A percentile compares a stretch with the other conserved stretches of the same genome.
These are phyloP conservation scores for Magnusiomyces fungicola DNA, from an alignment of 1,139 yeast genomes.

Conservation along the genomic window DNA sequence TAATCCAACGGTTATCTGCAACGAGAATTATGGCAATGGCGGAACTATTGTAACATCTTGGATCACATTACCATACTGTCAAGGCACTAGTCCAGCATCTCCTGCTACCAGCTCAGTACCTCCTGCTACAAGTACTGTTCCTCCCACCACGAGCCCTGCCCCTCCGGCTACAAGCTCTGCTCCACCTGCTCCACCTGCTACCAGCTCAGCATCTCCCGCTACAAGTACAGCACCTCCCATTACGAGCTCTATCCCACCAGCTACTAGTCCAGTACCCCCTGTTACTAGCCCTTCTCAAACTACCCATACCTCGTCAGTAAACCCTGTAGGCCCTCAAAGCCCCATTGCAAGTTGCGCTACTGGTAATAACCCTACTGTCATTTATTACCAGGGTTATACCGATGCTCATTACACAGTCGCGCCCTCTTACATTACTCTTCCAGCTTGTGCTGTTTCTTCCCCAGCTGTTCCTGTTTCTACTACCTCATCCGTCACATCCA, in stretches of 20 bases:
- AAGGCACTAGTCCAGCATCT: too few relatives aligned
- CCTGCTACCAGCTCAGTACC: too few relatives aligned
- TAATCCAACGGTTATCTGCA: background rate
- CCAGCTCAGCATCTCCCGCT: slow-evolving; percentile 20
- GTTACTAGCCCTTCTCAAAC: slow-evolving; percentile 11
- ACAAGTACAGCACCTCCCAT: slow-evolving; percentile 17
- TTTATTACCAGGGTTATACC: background rate
- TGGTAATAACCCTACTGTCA: background rate
- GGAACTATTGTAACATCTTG: background rate
- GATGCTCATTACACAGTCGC: background rate
- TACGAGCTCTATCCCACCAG: slow-evolving; percentile 11
- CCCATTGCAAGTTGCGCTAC: background rate
- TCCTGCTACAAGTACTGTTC: too few relatives aligned
- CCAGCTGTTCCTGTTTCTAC: background rate
- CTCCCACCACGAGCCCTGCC: too few relatives aligned
- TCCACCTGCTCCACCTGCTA: slow-evolving; percentile 12
- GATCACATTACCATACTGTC: too few relatives aligned
- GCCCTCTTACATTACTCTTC: background rate
- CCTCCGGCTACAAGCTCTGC: slow-evolving; percentile 1
- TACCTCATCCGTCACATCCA: too few relatives aligned
- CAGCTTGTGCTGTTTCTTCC: background rate
- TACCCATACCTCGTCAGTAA: slow-evolving; percentile 8
- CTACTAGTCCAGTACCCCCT: slow-evolving; percentile 5
- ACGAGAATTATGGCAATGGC: background rate
- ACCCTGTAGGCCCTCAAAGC: slow-evolving; percentile 1